phyloP scores from a whole-genome alignment of 2,329 filamentous ascomycete species.

The Clonostachys byssicola region DNA sequence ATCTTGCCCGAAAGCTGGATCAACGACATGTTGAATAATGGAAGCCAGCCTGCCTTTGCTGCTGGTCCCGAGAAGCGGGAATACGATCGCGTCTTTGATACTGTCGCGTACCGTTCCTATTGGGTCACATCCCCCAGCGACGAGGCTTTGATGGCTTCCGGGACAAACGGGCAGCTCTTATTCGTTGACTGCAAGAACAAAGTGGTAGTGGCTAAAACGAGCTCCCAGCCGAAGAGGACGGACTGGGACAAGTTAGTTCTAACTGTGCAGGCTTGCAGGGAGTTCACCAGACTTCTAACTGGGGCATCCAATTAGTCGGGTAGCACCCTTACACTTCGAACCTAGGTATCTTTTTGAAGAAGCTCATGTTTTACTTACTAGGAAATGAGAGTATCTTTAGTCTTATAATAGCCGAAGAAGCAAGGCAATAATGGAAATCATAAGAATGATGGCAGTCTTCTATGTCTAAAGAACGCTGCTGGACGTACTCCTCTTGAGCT shows the following conservation, averaged over 20 bases:
- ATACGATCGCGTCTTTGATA: background rate
- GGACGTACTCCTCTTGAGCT: no score
- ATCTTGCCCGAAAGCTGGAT: background rate
- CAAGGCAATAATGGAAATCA: no score
- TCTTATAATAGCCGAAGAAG: no score
- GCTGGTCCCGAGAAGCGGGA: background rate
- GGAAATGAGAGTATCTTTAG: no score
- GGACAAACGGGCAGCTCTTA: background rate
- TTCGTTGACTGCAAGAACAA: background rate
- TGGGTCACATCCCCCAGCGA: background rate
- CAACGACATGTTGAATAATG: background rate
- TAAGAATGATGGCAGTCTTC: no score
- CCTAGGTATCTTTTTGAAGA: no score
- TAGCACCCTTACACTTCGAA: no score
- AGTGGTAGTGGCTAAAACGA: background rate
- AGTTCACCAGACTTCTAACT: background rate
- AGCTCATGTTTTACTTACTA: no score
- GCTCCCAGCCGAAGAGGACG: background rate
- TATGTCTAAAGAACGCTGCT: no score
- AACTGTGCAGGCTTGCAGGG: background rate
- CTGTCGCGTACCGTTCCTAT: background rate
- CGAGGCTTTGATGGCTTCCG: background rate
- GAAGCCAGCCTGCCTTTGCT: background rate
- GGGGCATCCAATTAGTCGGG: no score
- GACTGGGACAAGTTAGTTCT: background rate